A percentile compares a stretch with the other conserved stretches of the same genome.
Conservation (phyloP, 768 basidiomycete genomes). For the Collybiopsis confluens region DNA sequence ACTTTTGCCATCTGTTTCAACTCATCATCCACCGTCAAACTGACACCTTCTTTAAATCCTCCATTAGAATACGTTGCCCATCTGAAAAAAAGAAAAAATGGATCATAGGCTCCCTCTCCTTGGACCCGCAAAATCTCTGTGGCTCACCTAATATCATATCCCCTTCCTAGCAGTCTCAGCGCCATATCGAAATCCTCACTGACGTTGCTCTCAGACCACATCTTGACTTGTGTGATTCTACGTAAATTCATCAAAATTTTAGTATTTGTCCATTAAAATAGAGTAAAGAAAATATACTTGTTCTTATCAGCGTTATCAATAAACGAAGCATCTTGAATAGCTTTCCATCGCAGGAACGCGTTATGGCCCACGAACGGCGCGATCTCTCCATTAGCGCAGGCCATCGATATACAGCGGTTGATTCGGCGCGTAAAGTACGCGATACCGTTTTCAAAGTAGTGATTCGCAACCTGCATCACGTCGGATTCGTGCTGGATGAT, state of each 20-base stretch:
- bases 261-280: no score
- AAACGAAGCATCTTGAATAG: slow-evolving; percentile 80
- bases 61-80: slow-evolving; percentile 85
- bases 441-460: slow-evolving; percentile 89
- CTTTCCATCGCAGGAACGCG: slow-evolving; percentile 83
- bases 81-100: no score
- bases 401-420: slow-evolving; percentile 71
- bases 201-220: slow-evolving; percentile 75
- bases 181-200: slow-evolving; percentile 83
- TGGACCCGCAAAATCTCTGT: no score
- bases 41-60: slow-evolving; percentile 89
- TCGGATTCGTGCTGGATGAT: slow-evolving; percentile 87
- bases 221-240: no score
- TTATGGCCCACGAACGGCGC: slow-evolving; percentile 85
- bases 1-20: slow-evolving; percentile 89
- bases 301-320: slow-evolving; percentile 60
- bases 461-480: slow-evolving; percentile 80
- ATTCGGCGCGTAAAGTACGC: slow-evolving; percentile 81
- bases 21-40: slow-evolving; percentile 83
- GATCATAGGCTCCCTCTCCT: no score
- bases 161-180: slow-evolving; percentile 59
- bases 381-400: slow-evolving; percentile 76
- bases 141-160: no score
- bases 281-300: background rate
- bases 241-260: no score